Base-by-base conservation (phyloP, 148 eudicot species). In the Limonium bicolor region DNA sequence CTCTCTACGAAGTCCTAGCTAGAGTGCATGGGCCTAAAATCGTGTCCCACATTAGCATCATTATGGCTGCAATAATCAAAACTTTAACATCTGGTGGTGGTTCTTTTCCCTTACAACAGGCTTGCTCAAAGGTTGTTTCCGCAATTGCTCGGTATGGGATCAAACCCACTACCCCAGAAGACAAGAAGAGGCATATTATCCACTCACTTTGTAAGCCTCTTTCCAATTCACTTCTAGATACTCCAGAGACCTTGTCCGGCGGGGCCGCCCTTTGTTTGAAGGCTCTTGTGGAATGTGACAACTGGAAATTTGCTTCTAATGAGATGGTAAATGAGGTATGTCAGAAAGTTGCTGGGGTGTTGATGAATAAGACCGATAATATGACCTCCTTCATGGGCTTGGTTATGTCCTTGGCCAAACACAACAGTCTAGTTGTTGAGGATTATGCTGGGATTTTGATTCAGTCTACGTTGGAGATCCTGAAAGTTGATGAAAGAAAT, bases 231-330 rank as follows among this genome's bases (percentile, higher is more conserved):
- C 71, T 86, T 29, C 52, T 82, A 64, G 69, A 64, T 41, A 64
- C 63, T 40, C 79, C 70, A 50, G 99, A 90, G 57, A 73, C 70
- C 46, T 52, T 84, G 0, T 84, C 99, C 25, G 72, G 76, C 61
- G 99, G 99, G 31, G 82, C 95, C 53, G 95, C 99, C 40, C 85
- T 90, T 51, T 90, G 99, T 54, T 68, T 90, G 57, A 82, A 68
- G 54, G 80, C 95, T 10, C 78, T 90, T 17, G 94, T 84, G 33
- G 95, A 84, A 28, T 77, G 77, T 26, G 95, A 72, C 59, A 84
- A 90, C 50, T 90, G 99, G 99, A 74, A 82, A 49, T 84, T 80
- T 63, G 93, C 93, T 34, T 75, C 95, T 12, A 69, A 46, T 60
- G 87, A 80, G 46, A 68, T 77, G 71, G 84, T 90, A 44, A 84